Base-by-base conservation (phyloP, 2,329 filamentous ascomycete genomes). In the Xenoacremonium recifei region DNA sequence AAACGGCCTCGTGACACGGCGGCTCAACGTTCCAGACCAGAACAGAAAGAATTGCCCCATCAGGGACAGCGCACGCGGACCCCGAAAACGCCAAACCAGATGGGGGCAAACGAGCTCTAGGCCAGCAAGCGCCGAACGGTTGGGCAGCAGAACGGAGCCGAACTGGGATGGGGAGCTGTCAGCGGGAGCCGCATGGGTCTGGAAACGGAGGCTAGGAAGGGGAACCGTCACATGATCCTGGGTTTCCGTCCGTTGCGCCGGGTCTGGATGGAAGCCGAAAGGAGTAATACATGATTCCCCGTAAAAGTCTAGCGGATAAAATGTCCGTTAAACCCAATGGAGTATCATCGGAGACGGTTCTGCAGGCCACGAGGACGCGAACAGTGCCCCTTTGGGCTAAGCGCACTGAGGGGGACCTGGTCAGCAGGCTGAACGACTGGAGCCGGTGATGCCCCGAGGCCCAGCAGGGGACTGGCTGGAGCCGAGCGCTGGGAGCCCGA, bases 371-470 rank as follows among this genome's bases (percentile, higher is more conserved):
- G 47, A 41, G 49, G 49, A 42, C 44, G 39, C 27, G 45, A 49
- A 55, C 43, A 54, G 42, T 50, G 40, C 54, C 54, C 42, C 35
- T 52, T 57, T 47, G 44, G 46, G 54, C 38, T 43, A 57, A 50
- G 54, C 44, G 40, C 41, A 9, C 29, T 11, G 29, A 37, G 42
- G 45, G 50, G 39, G 46, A 35, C 49, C 44, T 50, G 54, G 54
- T 57, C 54, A 57, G 47, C 54, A 57, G 54, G 54, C 49, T 49
- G 37, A 44, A 47, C 40, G 18, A 12, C 33, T 16, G 9, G 9
- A 27, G 23, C 27, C 17, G 27, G 27, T 16, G 17, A 16, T 30
- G 27, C 16, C 11, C 31, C 17, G n/a, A 12, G 31, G 12, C 31
- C 31, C 31, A 16, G 31, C 18, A n/a, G 30, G 30, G 9, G 30